Evolutionary conservation across 371 early-diverging fungal genomes (phyloP).

Genomic region (Blyttiomyces sp.): DNA sequence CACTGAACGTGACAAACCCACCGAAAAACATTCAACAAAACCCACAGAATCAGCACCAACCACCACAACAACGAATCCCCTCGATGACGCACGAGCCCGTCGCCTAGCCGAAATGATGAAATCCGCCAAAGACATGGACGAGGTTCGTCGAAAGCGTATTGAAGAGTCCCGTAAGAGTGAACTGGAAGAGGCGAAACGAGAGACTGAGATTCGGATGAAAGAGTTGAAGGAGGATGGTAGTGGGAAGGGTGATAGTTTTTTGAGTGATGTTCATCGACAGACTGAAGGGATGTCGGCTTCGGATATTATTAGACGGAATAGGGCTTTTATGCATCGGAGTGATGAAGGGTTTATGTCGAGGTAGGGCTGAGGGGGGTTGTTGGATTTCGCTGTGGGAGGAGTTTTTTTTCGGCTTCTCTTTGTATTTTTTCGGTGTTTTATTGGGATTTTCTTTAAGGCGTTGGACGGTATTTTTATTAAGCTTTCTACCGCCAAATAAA

Average conservation of each 20-base stretch:
- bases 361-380: too few relatives aligned
- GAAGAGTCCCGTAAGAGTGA: conserved; percentile 18
- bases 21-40: not conserved
- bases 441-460: too few relatives aligned
- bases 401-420: too few relatives aligned
- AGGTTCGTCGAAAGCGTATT: conserved; percentile 23
- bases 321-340: conserved; percentile 30
- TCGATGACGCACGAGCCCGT: conserved; percentile 23
- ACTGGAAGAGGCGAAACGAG: conserved; percentile 27
- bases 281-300: conserved; percentile 18
- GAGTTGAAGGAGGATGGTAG: conserved; percentile 13
- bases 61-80: not conserved
- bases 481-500: too few relatives aligned
- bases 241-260: conserved; percentile 14
- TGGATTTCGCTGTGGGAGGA: too few relatives aligned
- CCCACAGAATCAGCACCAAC: not conserved
- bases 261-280: too few relatives aligned
- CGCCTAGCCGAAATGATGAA: conserved; percentile 31
- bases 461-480: too few relatives aligned
- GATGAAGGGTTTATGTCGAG: conserved; percentile 5
- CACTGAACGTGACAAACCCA: not conserved
- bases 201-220: conserved; percentile 21
- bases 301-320: conserved; percentile 37
- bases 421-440: too few relatives aligned
- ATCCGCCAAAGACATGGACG: conserved; percentile 27